Conservation (phyloP, 2,329 filamentous ascomycete species). For the Colletotrichum sp. region DNA sequence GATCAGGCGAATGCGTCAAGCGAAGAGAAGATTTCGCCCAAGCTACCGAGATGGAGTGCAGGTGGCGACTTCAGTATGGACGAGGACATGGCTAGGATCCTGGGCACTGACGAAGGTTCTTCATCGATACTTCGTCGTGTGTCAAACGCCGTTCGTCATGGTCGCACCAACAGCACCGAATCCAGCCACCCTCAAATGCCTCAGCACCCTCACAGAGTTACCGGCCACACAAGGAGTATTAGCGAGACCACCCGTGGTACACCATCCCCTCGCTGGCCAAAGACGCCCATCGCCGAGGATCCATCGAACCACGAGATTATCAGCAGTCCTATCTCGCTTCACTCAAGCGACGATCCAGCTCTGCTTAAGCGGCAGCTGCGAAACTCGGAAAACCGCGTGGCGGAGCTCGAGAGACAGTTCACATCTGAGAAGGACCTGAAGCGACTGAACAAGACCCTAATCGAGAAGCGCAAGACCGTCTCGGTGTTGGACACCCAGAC, state of each 20-base stretch:
- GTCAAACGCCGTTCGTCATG: conserved; percentile 93
- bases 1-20: conserved; percentile 50
- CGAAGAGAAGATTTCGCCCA: conserved; percentile 63
- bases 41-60: conserved; percentile 75
- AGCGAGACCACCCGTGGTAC: conserved; percentile 71
- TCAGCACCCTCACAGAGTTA: conserved; percentile 19
- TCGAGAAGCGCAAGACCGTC: conserved; percentile 95
- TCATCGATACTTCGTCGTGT: conserved; percentile 86
- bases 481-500: conserved; percentile 92
- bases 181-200: conserved; percentile 39
- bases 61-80: conserved; percentile 93
- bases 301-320: conserved; percentile 58
- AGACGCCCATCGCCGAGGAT: conserved; percentile 65
- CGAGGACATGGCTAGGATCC: conserved; percentile 90
- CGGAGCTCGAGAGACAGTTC: conserved; percentile 85
- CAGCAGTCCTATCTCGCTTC: conserved; percentile 72
- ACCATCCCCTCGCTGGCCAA: conserved; percentile 72
- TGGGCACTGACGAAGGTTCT: conserved; percentile 77
- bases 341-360: conserved; percentile 67
- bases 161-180: conserved; percentile 83
- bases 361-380: conserved; percentile 78
- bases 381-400: conserved; percentile 82
- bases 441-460: conserved; percentile 83
- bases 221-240: conserved; percentile 64
- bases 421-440: conserved; percentile 68